These are phyloP conservation scores for Eleusine coracana DNA, from an alignment of 176 grass and related monocot species.

Conservation along the genomic window DNA sequence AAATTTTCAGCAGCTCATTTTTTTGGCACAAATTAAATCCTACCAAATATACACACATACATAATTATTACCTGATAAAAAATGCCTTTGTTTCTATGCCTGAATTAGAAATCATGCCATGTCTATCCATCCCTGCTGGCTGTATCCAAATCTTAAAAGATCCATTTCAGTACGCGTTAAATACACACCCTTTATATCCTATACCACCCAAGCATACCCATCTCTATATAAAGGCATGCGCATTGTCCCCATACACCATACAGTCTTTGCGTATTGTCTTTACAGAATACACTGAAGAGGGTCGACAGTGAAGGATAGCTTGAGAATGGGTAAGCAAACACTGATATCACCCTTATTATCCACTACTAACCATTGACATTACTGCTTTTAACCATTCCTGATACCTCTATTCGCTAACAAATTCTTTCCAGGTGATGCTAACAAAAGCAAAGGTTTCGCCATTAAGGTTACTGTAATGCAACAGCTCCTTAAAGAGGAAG, in stretches of 20 bases:
- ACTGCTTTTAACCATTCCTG: constrained; percentile 18
- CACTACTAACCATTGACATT: not conserved
- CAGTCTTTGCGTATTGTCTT: not conserved
- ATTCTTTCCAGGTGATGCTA: constrained; percentile 21
- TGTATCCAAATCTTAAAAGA: not conserved
- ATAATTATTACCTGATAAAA: constrained; percentile 13
- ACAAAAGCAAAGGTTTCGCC: not conserved
- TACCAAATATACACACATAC: not conserved
- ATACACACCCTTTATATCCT: not conserved
- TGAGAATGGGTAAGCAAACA: constrained; percentile 9
- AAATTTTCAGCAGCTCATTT: not conserved
- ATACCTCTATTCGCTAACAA: not conserved
- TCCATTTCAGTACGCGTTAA: not conserved
- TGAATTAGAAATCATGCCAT: not conserved
- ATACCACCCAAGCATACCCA: not conserved
- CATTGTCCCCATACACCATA: not conserved
- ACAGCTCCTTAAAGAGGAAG: not conserved
- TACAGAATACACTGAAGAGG: not conserved
- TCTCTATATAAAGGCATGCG: constrained; percentile 10
- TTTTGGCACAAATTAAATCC: not conserved
- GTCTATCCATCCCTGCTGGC: not conserved
- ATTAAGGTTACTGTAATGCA: not conserved
- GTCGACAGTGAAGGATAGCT: not conserved
- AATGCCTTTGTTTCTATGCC: not conserved
- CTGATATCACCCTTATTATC: not conserved